Conservation (phyloP, 2,329 filamentous ascomycete genomes). For the Escovopsis sp. region DNA sequence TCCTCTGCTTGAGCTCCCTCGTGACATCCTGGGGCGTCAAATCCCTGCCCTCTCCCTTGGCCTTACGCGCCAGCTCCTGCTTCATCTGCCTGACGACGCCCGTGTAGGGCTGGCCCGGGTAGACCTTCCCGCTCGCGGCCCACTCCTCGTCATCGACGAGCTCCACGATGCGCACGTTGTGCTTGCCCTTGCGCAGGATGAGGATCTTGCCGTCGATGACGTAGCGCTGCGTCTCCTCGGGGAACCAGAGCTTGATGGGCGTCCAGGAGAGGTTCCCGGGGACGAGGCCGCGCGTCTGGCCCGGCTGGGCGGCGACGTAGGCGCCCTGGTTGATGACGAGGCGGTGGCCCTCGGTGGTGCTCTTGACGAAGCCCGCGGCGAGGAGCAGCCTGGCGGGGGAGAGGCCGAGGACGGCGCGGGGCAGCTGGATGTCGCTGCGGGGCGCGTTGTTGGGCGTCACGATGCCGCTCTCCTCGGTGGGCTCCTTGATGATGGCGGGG, state of each 20-base stretch:
- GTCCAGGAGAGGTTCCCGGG: slow-evolving; percentile 43
- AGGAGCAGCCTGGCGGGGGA: slow-evolving; percentile 44
- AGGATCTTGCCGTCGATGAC: slow-evolving; percentile 44
- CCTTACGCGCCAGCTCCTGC: slow-evolving; percentile 20
- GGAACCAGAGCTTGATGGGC: slow-evolving; percentile 43
- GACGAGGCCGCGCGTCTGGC: slow-evolving; percentile 26
- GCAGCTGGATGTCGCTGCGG: slow-evolving; percentile 41
- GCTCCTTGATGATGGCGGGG: slow-evolving; percentile 16
- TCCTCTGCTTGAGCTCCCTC: slow-evolving; percentile 12
- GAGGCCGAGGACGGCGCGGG: slow-evolving; percentile 37
- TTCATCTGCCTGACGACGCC: slow-evolving; percentile 31
- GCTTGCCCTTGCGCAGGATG: slow-evolving; percentile 47
- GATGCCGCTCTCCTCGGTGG: slow-evolving; percentile 15
- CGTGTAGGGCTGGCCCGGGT: slow-evolving; percentile 37
- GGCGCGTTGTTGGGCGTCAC: slow-evolving; percentile 32
- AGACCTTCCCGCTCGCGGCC: slow-evolving; percentile 29
- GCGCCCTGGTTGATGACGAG: slow-evolving; percentile 38
- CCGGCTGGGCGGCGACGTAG: slow-evolving; percentile 42
- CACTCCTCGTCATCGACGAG: slow-evolving; percentile 42
- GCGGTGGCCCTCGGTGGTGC: slow-evolving; percentile 41
- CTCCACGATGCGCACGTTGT: slow-evolving; percentile 46
- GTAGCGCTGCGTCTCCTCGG: slow-evolving; percentile 41
- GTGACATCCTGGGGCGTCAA: slow-evolving; percentile 14
- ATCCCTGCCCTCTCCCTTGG: slow-evolving; percentile 15
- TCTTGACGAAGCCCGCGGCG: slow-evolving; percentile 42